Evolutionary conservation across 192 early-diverging fungal genomes (phyloP), one percentile per base, ranked within the genome.

Genomic region (Jimgerdemannia lactiflua): DNA sequence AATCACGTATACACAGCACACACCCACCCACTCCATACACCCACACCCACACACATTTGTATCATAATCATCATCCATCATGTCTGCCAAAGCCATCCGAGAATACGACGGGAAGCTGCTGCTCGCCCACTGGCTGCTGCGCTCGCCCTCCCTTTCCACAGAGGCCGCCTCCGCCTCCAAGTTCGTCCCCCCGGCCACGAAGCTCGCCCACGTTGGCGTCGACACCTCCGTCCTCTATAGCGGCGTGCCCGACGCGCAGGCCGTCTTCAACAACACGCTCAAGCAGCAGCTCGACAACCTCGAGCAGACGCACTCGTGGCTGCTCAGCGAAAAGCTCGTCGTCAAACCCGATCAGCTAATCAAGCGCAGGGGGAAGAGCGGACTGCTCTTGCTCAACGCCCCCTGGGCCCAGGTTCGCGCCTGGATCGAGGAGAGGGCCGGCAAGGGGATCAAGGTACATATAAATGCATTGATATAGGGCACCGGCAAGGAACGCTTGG

Each of bases 41-140:
- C n/a, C n/a, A n/a, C n/a, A n/a, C n/a, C n/a, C n/a, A n/a, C n/a
- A n/a, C n/a, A n/a, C n/a, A n/a, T n/a, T n/a, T n/a, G n/a, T n/a
- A n/a, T 64, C 42, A 72, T 29, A 11, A 65, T 4, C 42, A n/a
- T n/a, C n/a, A n/a, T n/a, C 49, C 75, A 78, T 49, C 70, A 94
- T 95, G 93, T 93, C 92, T 64, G 94, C 94, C 70, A 96, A 96
- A 83, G 92, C 96, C 70, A 93, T 98, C 77, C 94, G 95, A 77
- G 96, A 99, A 87, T 99, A 93, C 86, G 96, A 99, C 82, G 98
- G 98, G 79, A 99, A 99, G 90, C 92, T 95, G 69, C 88, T 99
- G 79, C 91, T 99, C 72, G 91, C 94, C 71, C 87, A 97, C 85
- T 95, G 92, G 85, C 90, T 99, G 41, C 92, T 87, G 71, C 87